A percentile compares a stretch with the other conserved stretches of the same genome.
Evolutionary conservation across 257 asterid genomes (phyloP).

Genomic region (Paraleonurus japonicus): DNA sequence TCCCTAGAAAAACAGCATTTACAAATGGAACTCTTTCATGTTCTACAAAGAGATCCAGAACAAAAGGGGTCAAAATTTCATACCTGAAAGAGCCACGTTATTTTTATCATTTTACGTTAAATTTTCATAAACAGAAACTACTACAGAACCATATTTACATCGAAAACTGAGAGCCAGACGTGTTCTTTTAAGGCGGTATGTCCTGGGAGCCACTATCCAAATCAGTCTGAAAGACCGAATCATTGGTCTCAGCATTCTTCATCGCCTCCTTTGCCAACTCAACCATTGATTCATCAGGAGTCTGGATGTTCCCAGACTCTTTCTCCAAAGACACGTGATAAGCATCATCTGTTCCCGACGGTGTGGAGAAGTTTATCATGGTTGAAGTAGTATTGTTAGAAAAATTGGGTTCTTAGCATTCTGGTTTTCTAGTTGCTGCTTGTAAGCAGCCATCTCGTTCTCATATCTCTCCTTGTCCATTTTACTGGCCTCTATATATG

Average conservation of each 20-base stretch:
- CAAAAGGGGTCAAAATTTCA: neutral
- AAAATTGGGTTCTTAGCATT: constrained; percentile 17
- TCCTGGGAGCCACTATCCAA: constrained; percentile 33
- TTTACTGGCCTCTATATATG: constrained; percentile 57
- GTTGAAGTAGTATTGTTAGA: constrained; percentile 19
- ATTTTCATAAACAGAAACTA: neutral
- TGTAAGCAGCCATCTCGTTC: constrained; percentile 44
- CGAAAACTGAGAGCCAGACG: neutral
- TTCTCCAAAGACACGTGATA: constrained; percentile 40
- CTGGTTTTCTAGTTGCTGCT: constrained; percentile 20
- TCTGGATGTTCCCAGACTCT: constrained; percentile 7
- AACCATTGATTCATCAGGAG: constrained; percentile 38
- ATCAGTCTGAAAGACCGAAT: constrained; percentile 46
- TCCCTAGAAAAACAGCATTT: neutral
- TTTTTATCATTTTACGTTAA: neutral
- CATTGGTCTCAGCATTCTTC: constrained; percentile 43
- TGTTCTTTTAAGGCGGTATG: neutral
- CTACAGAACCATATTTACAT: neutral
- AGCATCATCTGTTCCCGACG: constrained; percentile 36
- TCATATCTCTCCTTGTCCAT: constrained; percentile 62
- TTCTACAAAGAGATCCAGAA: too few species aligned
- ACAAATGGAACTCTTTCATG: neutral
- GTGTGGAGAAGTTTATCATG: constrained; percentile 35
- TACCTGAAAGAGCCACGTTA: neutral
- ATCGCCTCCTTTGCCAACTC: constrained; percentile 40